phyloP scores from a whole-genome alignment of 306 rosid species.

The Prunus padus region DNA sequence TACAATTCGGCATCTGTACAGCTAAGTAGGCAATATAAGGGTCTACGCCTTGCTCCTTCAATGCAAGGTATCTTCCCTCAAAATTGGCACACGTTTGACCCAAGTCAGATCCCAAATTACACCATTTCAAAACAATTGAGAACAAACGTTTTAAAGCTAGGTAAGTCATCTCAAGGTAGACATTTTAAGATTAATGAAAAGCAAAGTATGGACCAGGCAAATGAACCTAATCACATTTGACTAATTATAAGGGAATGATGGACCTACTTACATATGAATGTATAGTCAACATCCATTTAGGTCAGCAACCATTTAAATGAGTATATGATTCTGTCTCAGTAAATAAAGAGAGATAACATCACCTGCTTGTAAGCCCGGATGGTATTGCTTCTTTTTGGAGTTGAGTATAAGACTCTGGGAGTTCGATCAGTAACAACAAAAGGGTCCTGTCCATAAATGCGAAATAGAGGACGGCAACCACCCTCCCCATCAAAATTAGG shows the following conservation, averaged over 20 bases:
- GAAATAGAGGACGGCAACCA: conserved; percentile 79
- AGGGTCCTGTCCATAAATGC: conserved; percentile 83
- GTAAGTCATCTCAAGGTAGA: background rate
- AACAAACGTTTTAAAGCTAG: background rate
- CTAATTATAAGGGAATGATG: background rate
- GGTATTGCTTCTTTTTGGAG: conserved; percentile 57
- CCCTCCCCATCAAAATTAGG: conserved; percentile 73
- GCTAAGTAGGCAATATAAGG: background rate
- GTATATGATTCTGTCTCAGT: background rate
- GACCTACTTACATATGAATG: background rate
- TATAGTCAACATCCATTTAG: background rate
- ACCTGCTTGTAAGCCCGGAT: conserved; percentile 80
- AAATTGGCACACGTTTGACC: background rate
- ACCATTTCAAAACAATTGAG: background rate
- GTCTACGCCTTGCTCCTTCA: background rate
- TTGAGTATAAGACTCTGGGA: conserved; percentile 63
- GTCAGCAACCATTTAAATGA: background rate
- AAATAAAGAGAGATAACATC: conserved; percentile 16
- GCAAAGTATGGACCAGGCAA: background rate
- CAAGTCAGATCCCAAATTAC: background rate
- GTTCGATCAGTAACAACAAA: conserved; percentile 50
- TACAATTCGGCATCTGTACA: too few relatives aligned
- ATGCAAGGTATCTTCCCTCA: background rate
- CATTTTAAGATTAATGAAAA: background rate
- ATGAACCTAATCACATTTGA: background rate